These are phyloP conservation scores for Rhizopogon salebrosus DNA, from an alignment of 768 basidiomycete genomes.

Conservation along the genomic window DNA sequence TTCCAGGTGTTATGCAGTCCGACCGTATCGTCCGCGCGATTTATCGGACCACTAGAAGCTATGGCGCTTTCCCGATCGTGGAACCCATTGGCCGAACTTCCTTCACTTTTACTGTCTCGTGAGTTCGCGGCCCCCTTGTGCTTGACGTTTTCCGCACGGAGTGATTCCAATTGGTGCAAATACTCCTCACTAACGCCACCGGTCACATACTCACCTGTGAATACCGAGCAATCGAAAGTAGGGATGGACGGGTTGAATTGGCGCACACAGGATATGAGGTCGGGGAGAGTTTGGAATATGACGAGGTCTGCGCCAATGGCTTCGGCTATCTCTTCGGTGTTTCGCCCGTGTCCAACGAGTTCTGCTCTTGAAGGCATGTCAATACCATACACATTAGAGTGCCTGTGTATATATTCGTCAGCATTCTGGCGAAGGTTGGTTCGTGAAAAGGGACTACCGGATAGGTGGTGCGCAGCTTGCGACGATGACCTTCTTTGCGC, in stretches of 20 bases:
- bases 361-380: slow-evolving; percentile 98
- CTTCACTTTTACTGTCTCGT: slow-evolving; percentile 32
- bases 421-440: slow-evolving; percentile 1
- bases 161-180: slow-evolving; percentile 63
- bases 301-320: slow-evolving; percentile 93
- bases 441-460: slow-evolving; percentile 41
- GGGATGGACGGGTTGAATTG: slow-evolving; percentile 75
- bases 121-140: slow-evolving; percentile 35
- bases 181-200: slow-evolving; percentile 87
- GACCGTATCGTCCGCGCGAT: slow-evolving; percentile 70
- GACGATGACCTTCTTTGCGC: slow-evolving; percentile 92
- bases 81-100: slow-evolving; percentile 16
- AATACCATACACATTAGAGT: slow-evolving; percentile 96
- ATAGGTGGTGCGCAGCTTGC: slow-evolving; percentile 98
- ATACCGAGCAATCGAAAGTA: slow-evolving; percentile 94
- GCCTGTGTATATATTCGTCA: slow-evolving; percentile 33
- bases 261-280: slow-evolving; percentile 81
- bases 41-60: slow-evolving; percentile 40
- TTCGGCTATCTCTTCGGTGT: slow-evolving; percentile 62
- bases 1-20: slow-evolving; percentile 76
- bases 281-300: slow-evolving; percentile 90
- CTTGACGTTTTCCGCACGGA: slow-evolving; percentile 82
- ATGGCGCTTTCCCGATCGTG: slow-evolving; percentile 19
- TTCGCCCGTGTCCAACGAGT: slow-evolving; percentile 81
- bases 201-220: slow-evolving; percentile 95